A percentile compares a stretch with the other conserved stretches of the same genome.
Conservation (phyloP, 768 basidiomycete species). For the Boletus pseudo-olivaceus region DNA sequence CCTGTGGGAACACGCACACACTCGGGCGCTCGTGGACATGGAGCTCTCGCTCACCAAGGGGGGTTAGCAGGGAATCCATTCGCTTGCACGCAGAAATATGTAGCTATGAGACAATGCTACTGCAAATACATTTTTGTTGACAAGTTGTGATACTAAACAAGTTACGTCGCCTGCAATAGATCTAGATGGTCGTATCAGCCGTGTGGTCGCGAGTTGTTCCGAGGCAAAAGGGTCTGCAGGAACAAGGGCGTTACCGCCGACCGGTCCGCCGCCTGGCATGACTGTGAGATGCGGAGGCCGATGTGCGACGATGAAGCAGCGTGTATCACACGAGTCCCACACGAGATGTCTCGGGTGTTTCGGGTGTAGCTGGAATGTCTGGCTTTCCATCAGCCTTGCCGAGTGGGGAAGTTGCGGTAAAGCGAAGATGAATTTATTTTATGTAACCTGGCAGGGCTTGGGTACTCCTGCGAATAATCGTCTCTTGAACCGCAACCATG, state of each 20-base stretch:
- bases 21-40: constrained; percentile 59
- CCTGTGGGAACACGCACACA: constrained; percentile 72
- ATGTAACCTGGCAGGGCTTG: constrained; percentile 21
- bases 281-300: constrained; percentile 17
- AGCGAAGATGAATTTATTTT: constrained; percentile 11
- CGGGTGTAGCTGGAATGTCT: background rate
- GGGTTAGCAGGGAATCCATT: background rate
- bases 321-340: background rate
- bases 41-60: constrained; percentile 55
- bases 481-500: constrained; percentile 28
- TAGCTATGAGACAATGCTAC: background rate
- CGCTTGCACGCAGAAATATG: background rate
- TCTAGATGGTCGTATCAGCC: background rate
- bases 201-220: constrained; percentile 3
- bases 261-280: background rate
- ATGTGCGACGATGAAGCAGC: background rate
- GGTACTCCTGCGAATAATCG: constrained; percentile 14
- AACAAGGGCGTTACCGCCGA: background rate
- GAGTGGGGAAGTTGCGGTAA: background rate
- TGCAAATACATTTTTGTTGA: background rate
- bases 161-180: background rate
- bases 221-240: background rate
- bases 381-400: background rate
- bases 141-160: background rate
- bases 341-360: constrained; percentile 15